Base-by-base conservation (phyloP, 305 asterid species). In the Withania somnifera region DNA sequence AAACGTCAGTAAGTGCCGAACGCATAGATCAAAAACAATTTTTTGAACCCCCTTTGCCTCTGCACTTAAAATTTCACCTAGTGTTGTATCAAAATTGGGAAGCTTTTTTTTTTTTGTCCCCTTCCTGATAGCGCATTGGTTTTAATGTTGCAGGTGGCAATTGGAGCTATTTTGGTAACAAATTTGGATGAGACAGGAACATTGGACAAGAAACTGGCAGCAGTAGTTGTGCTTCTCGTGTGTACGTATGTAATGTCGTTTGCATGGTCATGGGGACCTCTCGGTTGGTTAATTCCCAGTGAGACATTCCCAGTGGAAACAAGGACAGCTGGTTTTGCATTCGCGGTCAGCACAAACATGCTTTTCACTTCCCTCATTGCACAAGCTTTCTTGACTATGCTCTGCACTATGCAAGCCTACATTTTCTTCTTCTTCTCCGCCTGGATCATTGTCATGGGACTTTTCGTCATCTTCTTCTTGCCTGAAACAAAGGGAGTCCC, bases 241-340 rank as follows among this genome's bases (percentile, higher is more conserved):
- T 84, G 86, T 47, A 50, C 69, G 3, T 84, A 64, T 17, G 86
- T 84, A 15, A 81, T 75, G 84, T 32, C 81, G 2, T 84, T 84
- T 38, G 86, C 86, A 42, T 84, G 86, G 84, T 84, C 86, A 38
- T 84, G 86, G 84, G 83, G 86, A 20, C 86, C 86, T 0, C 81
- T 83, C 2, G 83, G 86, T 11, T 83, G 86, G 86, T 6, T 83
- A 45, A 83, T 83, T 45, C 86, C 86, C 1, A 83, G 86, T 52
- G 86, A 83, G 50, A 83, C 80, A 51, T 83, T 83, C 19, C 83
- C 83, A 1, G 14, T 83, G 28, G 86, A 83, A 57, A 83, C 83
- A 24, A 68, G 83, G 22, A 83, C 86, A 22, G 83, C 86, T 15
- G 86, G 86, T 11, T 83, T 79, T n/a, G 80, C 83, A 7, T 79